These are phyloP conservation scores for Monosporascus sp. DNA, from an alignment of 2,329 filamentous ascomycete species.

Conservation along the genomic window DNA sequence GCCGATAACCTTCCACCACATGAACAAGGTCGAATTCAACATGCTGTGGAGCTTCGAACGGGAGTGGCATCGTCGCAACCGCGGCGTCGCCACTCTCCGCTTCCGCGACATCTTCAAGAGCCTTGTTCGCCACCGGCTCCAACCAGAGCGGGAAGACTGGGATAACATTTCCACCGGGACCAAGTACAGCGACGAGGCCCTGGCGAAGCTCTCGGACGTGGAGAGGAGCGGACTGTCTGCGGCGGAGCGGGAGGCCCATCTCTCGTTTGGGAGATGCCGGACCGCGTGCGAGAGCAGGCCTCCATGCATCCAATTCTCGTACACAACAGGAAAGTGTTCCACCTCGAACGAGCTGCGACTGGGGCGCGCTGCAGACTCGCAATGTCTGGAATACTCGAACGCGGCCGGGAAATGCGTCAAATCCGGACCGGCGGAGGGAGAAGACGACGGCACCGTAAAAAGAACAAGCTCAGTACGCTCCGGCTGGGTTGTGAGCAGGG, in stretches of 20 bases:
- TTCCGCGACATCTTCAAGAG: slow-evolving; percentile 13
- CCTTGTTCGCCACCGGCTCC: slow-evolving; percentile 11
- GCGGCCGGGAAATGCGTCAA: slow-evolving; percentile 4
- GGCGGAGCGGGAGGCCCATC: slow-evolving; percentile 11
- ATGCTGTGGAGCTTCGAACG: slow-evolving; percentile 15
- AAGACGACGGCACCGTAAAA: background rate
- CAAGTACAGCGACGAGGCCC: slow-evolving; percentile 14
- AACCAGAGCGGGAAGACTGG: slow-evolving; percentile 8
- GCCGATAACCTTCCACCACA: slow-evolving; percentile 17
- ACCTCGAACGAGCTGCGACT: slow-evolving; percentile 13
- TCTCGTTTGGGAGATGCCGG: slow-evolving; percentile 10
- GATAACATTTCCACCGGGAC: slow-evolving; percentile 15
- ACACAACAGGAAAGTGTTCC: slow-evolving; percentile 10
- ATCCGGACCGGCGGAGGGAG: background rate
- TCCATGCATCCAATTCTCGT: slow-evolving; percentile 16
- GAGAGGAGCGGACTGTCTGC: slow-evolving; percentile 1
- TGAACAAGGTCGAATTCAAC: slow-evolving; percentile 11
- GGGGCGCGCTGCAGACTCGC: slow-evolving; percentile 9
- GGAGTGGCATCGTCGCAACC: slow-evolving; percentile 9
- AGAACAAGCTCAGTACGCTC: background rate
- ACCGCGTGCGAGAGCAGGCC: slow-evolving; percentile 11
- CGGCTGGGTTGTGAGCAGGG: slow-evolving; percentile 3
- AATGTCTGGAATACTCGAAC: background rate
- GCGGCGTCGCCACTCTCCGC: slow-evolving; percentile 6
- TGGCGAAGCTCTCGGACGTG: slow-evolving; percentile 3